Percentiles rank a stretch among this genome's conserved stretches.
These are phyloP conservation scores for Botrytis fabae DNA, from an alignment of 2,329 filamentous ascomycete species.

Conservation along the genomic window DNA sequence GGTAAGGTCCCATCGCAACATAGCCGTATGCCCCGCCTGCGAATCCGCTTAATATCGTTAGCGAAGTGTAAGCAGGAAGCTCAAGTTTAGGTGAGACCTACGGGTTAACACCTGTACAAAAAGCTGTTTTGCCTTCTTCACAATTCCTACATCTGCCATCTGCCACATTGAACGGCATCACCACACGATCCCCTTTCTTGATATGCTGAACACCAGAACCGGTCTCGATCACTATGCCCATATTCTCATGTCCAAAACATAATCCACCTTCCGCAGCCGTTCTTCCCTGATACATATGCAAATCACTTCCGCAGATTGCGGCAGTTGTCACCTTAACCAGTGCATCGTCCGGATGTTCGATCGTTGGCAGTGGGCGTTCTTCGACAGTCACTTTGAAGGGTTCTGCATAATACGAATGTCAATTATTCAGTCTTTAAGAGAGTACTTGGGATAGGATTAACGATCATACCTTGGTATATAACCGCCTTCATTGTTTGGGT, in stretches of 20 bases:
- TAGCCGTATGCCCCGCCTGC: conserved; percentile 62
- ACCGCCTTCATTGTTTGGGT: conserved; percentile 20
- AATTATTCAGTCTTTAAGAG: neutral
- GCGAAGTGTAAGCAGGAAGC: neutral
- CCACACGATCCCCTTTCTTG: conserved; percentile 73
- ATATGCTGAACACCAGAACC: conserved; percentile 69
- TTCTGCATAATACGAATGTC: conserved; percentile 22
- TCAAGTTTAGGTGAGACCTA: conserved; percentile 16
- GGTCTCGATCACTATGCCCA: conserved; percentile 68
- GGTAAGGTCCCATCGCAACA: conserved; percentile 59
- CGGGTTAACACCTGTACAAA: conserved; percentile 69
- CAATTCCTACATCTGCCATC: conserved; percentile 87
- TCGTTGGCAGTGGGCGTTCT: conserved; percentile 56
- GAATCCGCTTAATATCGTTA: conserved; percentile 46
- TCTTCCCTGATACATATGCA: conserved; percentile 64
- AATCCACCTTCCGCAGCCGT: conserved; percentile 62
- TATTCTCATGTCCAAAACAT: conserved; percentile 80
- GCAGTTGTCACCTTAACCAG: conserved; percentile 49
- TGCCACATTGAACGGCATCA: conserved; percentile 79
- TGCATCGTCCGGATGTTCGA: conserved; percentile 52
- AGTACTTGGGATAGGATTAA: neutral
- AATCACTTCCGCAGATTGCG: conserved; percentile 32
- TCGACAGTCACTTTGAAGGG: conserved; percentile 55
- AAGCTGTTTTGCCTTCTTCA: conserved; percentile 70
- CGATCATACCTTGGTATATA: conserved; percentile 20